phyloP scores from a whole-genome alignment of 768 basidiomycete species.

The Suillus variegatus region DNA sequence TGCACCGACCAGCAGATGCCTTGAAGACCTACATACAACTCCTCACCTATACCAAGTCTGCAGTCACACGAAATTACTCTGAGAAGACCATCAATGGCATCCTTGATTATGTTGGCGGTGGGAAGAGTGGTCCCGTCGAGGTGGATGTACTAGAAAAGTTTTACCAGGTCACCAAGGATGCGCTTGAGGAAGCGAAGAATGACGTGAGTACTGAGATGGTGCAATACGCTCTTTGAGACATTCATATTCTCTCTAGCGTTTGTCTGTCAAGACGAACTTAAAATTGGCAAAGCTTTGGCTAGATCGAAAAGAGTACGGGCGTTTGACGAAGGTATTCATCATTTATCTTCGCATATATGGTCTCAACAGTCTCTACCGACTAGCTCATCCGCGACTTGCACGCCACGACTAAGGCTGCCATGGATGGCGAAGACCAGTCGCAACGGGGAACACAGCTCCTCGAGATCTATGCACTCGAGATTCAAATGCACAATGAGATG shows the following conservation, averaged over 20 bases:
- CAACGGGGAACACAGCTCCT: slow-evolving; percentile 93
- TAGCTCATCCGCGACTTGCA: slow-evolving; percentile 83
- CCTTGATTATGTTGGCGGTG: slow-evolving; percentile 94
- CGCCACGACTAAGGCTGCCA: slow-evolving; percentile 55
- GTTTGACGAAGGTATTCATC: slow-evolving; percentile 70
- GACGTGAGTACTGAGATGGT: slow-evolving; percentile 56
- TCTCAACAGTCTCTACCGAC: slow-evolving; percentile 1
- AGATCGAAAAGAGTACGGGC: slow-evolving; percentile 86
- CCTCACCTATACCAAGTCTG: slow-evolving; percentile 92
- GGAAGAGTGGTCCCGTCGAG: slow-evolving; percentile 74
- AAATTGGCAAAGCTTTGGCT: slow-evolving; percentile 98
- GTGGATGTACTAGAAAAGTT: slow-evolving; percentile 92
- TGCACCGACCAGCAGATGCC: slow-evolving; percentile 82
- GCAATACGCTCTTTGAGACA: background rate
- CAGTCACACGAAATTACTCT: slow-evolving; percentile 93
- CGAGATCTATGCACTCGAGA: slow-evolving; percentile 97
- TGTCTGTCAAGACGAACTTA: slow-evolving; percentile 94
- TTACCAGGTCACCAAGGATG: slow-evolving; percentile 90
- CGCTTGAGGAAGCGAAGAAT: slow-evolving; percentile 92
- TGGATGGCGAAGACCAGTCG: slow-evolving; percentile 79
- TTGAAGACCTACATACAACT: slow-evolving; percentile 83
- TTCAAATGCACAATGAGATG: slow-evolving; percentile 99
- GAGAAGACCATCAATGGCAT: slow-evolving; percentile 99
- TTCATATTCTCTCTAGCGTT: slow-evolving; percentile 50
- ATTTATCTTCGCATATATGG: background rate